These are phyloP conservation scores for Suillus sp. DNA, from an alignment of 768 basidiomycete genomes.

Conservation along the genomic window DNA sequence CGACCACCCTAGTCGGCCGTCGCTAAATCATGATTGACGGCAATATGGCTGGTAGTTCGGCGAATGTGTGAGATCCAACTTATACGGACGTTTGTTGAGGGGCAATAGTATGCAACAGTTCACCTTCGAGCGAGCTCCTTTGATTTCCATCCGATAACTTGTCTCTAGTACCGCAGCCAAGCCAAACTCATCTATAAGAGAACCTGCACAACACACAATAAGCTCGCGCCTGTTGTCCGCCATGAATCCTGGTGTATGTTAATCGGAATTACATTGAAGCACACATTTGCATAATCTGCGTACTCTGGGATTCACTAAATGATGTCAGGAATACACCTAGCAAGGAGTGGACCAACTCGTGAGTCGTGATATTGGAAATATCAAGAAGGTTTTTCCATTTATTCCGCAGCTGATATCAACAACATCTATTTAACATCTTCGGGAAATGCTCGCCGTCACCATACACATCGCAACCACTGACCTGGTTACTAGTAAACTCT, in stretches of 20 bases:
- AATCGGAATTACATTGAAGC: background rate
- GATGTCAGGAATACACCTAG: background rate
- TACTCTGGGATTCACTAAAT: background rate
- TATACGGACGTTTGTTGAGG: background rate
- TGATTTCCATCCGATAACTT: background rate
- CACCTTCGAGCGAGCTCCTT: background rate
- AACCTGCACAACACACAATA: background rate
- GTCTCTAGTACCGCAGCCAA: background rate
- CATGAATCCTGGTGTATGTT: background rate
- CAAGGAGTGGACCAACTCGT: background rate
- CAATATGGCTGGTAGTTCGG: background rate
- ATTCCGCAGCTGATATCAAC: background rate
- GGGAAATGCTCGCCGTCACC: background rate
- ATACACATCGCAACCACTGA: background rate
- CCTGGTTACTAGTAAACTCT: background rate
- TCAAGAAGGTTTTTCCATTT: background rate
- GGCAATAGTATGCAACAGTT: background rate
- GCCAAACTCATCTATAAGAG: background rate
- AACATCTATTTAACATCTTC: background rate
- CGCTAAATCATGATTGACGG: background rate
- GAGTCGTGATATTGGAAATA: background rate
- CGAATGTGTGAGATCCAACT: background rate
- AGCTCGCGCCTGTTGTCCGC: background rate
- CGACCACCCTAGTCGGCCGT: background rate
- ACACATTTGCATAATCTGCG: background rate